Evolutionary conservation across 345 rosid species (phyloP).

Genomic region (Pistacia atlantica): DNA sequence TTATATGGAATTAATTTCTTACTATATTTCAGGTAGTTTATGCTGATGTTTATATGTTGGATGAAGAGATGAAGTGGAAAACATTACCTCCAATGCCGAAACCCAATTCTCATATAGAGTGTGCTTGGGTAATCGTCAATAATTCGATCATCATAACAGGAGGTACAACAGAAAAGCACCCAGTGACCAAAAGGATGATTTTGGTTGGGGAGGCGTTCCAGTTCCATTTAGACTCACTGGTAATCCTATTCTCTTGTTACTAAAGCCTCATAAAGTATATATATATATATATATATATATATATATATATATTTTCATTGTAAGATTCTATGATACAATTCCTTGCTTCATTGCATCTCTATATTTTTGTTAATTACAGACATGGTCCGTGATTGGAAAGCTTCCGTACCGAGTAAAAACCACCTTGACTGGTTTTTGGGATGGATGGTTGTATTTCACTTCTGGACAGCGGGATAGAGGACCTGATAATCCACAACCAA

Average conservation of each 20-base stretch:
- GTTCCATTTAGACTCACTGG: conserved; percentile 65
- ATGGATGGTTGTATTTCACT: conserved; percentile 80
- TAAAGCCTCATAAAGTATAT: not conserved
- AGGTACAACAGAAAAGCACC: conserved; percentile 87
- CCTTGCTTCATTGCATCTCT: not conserved
- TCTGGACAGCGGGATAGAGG: conserved; percentile 90
- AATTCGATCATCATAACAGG: conserved; percentile 74
- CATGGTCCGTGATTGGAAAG: conserved; percentile 84
- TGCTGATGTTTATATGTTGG: conserved; percentile 81
- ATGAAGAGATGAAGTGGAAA: conserved; percentile 74
- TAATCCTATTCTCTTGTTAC: conserved; percentile 18
- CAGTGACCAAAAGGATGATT: conserved; percentile 70
- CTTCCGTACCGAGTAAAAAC: conserved; percentile 83
- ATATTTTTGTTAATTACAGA: conserved; percentile 41
- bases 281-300: too few species aligned
- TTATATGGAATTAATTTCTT: not conserved
- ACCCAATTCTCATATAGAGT: conserved; percentile 82
- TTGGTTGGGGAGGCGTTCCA: conserved; percentile 81
- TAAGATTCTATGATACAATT: too few species aligned
- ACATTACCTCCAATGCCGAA: conserved; percentile 74
- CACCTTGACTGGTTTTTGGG: conserved; percentile 64
- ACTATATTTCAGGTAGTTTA: conserved; percentile 58
- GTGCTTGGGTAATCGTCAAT: conserved; percentile 74
- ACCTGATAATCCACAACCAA: conserved; percentile 78
- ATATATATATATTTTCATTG: too few species aligned